Evolutionary conservation across 2,329 filamentous ascomycete genomes (phyloP).

Genomic region (Monosporascus ibericus): DNA sequence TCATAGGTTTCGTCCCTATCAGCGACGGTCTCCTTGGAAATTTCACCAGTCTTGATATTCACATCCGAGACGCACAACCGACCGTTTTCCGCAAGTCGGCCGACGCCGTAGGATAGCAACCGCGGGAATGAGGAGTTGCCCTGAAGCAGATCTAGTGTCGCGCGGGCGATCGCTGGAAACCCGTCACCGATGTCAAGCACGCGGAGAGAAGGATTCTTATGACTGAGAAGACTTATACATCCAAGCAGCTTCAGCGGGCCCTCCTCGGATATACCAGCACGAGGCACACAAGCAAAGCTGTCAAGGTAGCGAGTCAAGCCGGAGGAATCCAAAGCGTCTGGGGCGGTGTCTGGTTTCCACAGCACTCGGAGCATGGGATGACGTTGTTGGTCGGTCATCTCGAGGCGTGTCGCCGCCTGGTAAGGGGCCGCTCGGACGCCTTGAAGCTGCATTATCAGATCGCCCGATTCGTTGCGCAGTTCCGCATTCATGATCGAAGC

Average conservation of each 20-base stretch:
- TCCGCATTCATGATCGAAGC: constrained; percentile 2
- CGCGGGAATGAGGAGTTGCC: constrained; percentile 1
- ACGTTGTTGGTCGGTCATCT: not conserved
- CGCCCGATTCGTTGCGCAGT: constrained; percentile 1
- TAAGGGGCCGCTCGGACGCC: constrained; percentile 2
- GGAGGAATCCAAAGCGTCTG: not conserved
- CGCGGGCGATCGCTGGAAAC: not conserved
- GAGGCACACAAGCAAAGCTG: not conserved
- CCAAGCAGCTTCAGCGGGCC: not conserved
- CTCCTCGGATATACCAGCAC: not conserved
- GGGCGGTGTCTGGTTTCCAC: constrained; percentile 13
- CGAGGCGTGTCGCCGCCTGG: not conserved
- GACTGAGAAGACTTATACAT: constrained; percentile 3
- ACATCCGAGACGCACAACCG: not conserved
- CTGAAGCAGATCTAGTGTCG: not conserved
- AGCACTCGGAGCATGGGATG: constrained; percentile 9
- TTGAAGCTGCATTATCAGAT: constrained; percentile 2
- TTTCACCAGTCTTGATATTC: not conserved
- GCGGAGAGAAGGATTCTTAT: constrained; percentile 5
- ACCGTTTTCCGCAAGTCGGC: not conserved
- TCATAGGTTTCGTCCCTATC: not conserved
- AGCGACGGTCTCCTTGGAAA: not conserved
- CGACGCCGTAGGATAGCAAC: constrained; percentile 1
- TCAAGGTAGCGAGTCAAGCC: not conserved
- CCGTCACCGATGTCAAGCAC: constrained; percentile 4